Evolutionary conservation across 345 rosid species (phyloP), one percentile per base, ranked within the genome.

Genomic region (Syzygium aqueum): DNA sequence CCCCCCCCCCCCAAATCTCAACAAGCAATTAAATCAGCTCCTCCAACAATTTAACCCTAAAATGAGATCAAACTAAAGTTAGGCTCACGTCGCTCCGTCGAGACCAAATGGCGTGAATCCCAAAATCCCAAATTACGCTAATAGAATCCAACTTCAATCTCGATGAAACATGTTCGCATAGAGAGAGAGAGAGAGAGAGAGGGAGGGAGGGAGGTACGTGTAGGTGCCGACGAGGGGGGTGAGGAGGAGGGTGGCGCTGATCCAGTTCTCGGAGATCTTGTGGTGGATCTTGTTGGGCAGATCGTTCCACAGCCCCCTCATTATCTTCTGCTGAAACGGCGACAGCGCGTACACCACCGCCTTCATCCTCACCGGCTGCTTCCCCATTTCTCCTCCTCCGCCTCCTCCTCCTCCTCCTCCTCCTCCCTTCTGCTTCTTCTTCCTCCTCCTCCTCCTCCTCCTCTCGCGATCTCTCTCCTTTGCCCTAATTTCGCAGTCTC

Each of bases 231-330:
- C 86, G 89, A 95, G 89, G 33, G 99, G 99, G 43, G 89, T 61
- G 67, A 95, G 91, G 85, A 96, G 94, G 89, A 95, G 95, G 85
- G 91, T 85, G 90, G 97, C 92, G 90, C 91, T 93, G 94, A 94
- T 90, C 99, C 99, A 96, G 87, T 95, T 96, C 88, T 96, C 98
- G 77, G 96, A 87, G 88, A 96, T 92, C 93, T 96, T 96, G 92
- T 96, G 99, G 57, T 91, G 93, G 90, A 96, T 92, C 96, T 95
- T 96, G 85, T 85, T 87, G 3, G 98, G 94, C 17, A 95, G 89
- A 91, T 93, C 97, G 51, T 93, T 95, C 94, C 95, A 95, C 11
- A 95, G 94, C 22, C 97, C 97, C 4, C 91, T 37, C 98, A 95
- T 95, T 11, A 92, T 84, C 91, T 95, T 95, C 91, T 96, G 97